A percentile compares a stretch with the other conserved stretches of the same genome.
These are phyloP conservation scores for Catharanthus roseus DNA, from an alignment of 257 asterid genomes.

Conservation along the genomic window DNA sequence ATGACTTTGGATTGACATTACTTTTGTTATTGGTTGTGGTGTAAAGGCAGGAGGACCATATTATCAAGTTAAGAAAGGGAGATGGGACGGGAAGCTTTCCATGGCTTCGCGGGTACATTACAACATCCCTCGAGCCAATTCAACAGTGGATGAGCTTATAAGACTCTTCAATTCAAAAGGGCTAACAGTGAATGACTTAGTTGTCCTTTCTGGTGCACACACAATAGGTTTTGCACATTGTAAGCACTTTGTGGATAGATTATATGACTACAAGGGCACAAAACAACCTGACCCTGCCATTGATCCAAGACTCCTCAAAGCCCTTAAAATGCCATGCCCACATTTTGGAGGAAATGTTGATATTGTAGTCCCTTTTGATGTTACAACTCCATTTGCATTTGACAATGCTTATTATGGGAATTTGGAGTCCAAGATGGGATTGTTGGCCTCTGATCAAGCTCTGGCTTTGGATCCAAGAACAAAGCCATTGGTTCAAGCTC, in stretches of 20 bases:
- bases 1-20: background rate
- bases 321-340: constrained; percentile 82
- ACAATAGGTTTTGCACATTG: constrained; percentile 91
- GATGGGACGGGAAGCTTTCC: constrained; percentile 91
- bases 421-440: constrained; percentile 66
- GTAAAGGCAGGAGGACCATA: constrained; percentile 80
- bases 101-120: constrained; percentile 55
- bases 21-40: background rate
- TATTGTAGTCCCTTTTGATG: constrained; percentile 85
- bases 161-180: constrained; percentile 73
- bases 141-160: constrained; percentile 53
- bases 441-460: constrained; percentile 71
- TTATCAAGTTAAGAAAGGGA: constrained; percentile 88
- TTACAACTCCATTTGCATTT: constrained; percentile 75
- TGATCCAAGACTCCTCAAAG: constrained; percentile 72
- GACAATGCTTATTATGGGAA: constrained; percentile 92
- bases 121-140: constrained; percentile 71
- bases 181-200: constrained; percentile 62
- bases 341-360: constrained; percentile 69
- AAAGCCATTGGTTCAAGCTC: constrained; percentile 52
- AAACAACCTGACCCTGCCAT: constrained; percentile 59
- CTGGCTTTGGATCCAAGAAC: constrained; percentile 73
- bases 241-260: constrained; percentile 56
- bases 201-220: constrained; percentile 88
- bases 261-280: constrained; percentile 62